A percentile compares a stretch with the other conserved stretches of the same genome.
Evolutionary conservation across 2,329 filamentous ascomycete genomes (phyloP).

Genomic region (Uncinocarpus reesii): DNA sequence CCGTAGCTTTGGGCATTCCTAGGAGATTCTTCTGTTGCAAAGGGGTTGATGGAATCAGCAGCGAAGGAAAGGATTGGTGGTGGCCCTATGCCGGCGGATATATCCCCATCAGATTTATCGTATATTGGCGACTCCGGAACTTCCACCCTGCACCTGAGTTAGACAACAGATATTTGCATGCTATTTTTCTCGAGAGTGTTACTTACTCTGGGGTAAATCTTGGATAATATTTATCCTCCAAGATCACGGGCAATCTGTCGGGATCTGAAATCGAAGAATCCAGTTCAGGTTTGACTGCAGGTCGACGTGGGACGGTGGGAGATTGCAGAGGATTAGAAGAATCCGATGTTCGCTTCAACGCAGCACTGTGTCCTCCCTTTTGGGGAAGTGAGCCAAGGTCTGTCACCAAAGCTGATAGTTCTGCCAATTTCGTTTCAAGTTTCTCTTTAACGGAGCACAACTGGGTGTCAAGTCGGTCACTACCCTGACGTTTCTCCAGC

Average conservation of each 20-base stretch:
- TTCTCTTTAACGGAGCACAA: constrained; percentile 45
- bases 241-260: constrained; percentile 46
- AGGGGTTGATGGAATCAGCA: background rate
- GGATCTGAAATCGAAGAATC: constrained; percentile 18
- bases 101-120: background rate
- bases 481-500: constrained; percentile 39
- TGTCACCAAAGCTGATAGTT: constrained; percentile 45
- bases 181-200: constrained; percentile 2
- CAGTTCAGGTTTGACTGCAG: background rate
- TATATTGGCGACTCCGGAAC: constrained; percentile 7
- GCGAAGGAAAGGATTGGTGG: background rate
- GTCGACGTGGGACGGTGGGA: background rate
- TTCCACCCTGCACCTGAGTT: constrained; percentile 5
- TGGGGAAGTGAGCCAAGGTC: constrained; percentile 42
- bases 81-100: background rate
- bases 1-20: background rate
- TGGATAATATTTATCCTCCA: constrained; percentile 50
- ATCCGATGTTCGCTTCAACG: background rate
- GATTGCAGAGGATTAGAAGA: background rate
- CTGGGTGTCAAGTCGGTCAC: constrained; percentile 37
- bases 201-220: constrained; percentile 46
- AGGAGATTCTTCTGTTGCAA: background rate
- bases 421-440: constrained; percentile 47
- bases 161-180: too few species aligned
- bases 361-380: background rate